phyloP scores from a whole-genome alignment of 176 grass and related monocot genomes.

The Musa schizocarpa region DNA sequence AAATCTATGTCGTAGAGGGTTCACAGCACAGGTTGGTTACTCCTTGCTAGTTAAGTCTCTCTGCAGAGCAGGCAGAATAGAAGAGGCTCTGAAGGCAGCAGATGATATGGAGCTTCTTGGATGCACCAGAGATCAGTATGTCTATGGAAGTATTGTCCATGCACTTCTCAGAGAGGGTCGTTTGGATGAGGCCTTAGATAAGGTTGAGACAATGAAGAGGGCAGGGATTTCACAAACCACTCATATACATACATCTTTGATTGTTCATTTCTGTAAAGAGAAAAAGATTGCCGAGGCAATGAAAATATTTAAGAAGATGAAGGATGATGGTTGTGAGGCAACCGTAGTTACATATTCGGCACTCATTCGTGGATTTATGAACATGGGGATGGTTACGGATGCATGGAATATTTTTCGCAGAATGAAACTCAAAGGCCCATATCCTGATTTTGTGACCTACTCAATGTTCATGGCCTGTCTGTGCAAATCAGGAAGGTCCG shows the following conservation, averaged over 20 bases:
- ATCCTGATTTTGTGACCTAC: conserved; percentile 72
- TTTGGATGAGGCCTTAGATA: conserved; percentile 50
- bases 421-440: conserved; percentile 79
- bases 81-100: conserved; percentile 47
- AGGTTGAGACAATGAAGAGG: conserved; percentile 63
- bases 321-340: conserved; percentile 44
- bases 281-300: conserved; percentile 49
- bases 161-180: conserved; percentile 46
- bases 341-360: conserved; percentile 67
- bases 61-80: conserved; percentile 48
- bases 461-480: conserved; percentile 82
- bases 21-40: conserved; percentile 41
- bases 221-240: conserved; percentile 42
- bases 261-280: conserved; percentile 75
- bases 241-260: conserved; percentile 59
- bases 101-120: conserved; percentile 39
- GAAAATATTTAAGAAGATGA: conserved; percentile 54
- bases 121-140: conserved; percentile 45
- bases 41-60: conserved; percentile 64
- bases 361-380: conserved; percentile 70
- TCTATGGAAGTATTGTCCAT: conserved; percentile 77
- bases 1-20: conserved; percentile 52
- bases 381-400: conserved; percentile 60
- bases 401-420: conserved; percentile 53
- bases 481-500: conserved; percentile 59